phyloP scores from a whole-genome alignment of 768 basidiomycete species.

The Clitopilus passeckerianus region DNA sequence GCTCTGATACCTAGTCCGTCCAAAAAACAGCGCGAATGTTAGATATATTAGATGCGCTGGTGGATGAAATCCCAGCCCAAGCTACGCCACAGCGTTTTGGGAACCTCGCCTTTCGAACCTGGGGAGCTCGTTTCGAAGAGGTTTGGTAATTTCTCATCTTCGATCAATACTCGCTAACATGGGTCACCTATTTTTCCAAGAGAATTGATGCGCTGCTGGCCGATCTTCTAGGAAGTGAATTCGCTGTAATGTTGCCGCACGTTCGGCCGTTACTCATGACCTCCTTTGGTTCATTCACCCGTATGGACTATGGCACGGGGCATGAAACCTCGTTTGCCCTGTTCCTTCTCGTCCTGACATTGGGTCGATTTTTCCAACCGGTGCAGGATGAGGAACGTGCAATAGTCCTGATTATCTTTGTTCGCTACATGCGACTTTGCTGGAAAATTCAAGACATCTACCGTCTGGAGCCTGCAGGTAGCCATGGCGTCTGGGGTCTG shows the following conservation, averaged over 20 bases:
- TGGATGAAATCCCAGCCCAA: slow-evolving; percentile 75
- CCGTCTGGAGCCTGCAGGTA: slow-evolving; percentile 91
- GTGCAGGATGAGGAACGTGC: slow-evolving; percentile 56
- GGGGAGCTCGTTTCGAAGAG: slow-evolving; percentile 76
- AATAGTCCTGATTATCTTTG: slow-evolving; percentile 57
- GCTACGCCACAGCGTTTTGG: slow-evolving; percentile 82
- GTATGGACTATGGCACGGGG: slow-evolving; percentile 96
- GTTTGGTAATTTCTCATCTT: slow-evolving; percentile 31
- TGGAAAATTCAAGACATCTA: slow-evolving; percentile 89
- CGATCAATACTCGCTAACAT: background rate
- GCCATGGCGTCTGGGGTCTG: slow-evolving; percentile 97
- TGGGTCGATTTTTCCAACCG: slow-evolving; percentile 61
- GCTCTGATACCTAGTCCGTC: slow-evolving; percentile 35
- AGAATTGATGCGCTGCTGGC: slow-evolving; percentile 47
- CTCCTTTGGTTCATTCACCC: slow-evolving; percentile 85
- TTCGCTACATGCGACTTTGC: slow-evolving; percentile 75
- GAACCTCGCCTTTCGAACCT: slow-evolving; percentile 85
- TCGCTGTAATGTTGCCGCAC: slow-evolving; percentile 46
- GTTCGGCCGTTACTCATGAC: slow-evolving; percentile 74
- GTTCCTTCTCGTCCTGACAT: slow-evolving; percentile 69
- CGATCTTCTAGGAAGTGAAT: slow-evolving; percentile 41
- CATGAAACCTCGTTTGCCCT: slow-evolving; percentile 89
- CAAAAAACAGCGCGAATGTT: slow-evolving; percentile 27
- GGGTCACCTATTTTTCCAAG: slow-evolving; percentile 24
- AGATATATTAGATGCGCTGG: slow-evolving; percentile 58